phyloP scores from a whole-genome alignment of 345 rosid genomes.

The Nasturtium officinale region DNA sequence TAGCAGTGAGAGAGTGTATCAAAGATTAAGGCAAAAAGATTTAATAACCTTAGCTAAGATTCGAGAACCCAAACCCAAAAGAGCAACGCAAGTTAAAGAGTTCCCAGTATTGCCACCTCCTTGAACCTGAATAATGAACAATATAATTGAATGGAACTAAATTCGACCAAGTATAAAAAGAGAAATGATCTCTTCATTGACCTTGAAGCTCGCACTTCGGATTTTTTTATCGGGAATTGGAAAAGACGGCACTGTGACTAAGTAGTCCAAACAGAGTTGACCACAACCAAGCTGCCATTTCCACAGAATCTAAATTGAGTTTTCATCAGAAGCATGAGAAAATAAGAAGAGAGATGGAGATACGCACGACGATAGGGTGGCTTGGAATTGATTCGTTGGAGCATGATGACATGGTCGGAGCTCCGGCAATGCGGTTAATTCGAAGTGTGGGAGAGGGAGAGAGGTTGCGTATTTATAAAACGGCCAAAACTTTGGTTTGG shows the following conservation, averaged over 20 bases:
- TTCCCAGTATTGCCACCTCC: constrained; percentile 82
- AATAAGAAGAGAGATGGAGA: constrained; percentile 21
- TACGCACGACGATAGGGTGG: constrained; percentile 39
- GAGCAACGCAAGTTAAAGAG: constrained; percentile 60
- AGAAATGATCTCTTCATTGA: background rate
- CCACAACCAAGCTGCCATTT: constrained; percentile 72
- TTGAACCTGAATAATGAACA: constrained; percentile 50
- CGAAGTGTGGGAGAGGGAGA: background rate
- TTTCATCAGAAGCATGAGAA: background rate
- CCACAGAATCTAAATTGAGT: constrained; percentile 2
- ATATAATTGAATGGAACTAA: background rate
- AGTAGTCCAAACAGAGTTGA: constrained; percentile 61
- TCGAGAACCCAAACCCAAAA: constrained; percentile 60
- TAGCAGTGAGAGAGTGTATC: background rate
- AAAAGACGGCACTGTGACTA: constrained; percentile 75
- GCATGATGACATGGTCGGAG: constrained; percentile 54
- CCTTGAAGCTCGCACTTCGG: constrained; percentile 71
- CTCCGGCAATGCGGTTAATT: background rate
- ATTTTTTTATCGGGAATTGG: constrained; percentile 87
- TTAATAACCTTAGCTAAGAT: constrained; percentile 59
- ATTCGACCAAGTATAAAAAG: constrained; percentile 2
- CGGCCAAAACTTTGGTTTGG: background rate
- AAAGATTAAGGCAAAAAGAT: background rate
- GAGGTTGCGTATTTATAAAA: background rate
- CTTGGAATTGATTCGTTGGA: constrained; percentile 19